Base-by-base conservation (phyloP, 1,139 yeast species). In the Zygosaccharomyces pseudobailii region DNA sequence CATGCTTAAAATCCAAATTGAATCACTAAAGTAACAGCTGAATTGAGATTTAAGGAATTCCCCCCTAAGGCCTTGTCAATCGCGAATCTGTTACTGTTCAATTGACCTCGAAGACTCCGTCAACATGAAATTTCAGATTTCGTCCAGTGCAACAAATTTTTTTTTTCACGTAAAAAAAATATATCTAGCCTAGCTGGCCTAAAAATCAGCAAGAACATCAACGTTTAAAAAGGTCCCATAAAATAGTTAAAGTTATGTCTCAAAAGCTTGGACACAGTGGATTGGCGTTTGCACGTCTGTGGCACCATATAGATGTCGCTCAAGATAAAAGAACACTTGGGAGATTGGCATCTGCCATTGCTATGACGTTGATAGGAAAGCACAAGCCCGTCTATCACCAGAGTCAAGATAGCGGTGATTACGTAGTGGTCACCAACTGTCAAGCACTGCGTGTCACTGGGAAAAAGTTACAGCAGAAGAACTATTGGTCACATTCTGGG, bases 251-350 rank as follows among this genome's bases (percentile, higher is more conserved):
- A 19, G 25, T 10, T 10, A 65, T 66, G 69, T 65, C 69, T 44
- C 67, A 63, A 39, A 65, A 63, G 48, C 48, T 63, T 36, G 69
- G 67, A 19, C 62, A 74, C 68, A 77, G 89, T 5, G 86, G 82
- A 7, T 73, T 84, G 27, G 88, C 95, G 5, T 81, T 87, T 58
- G 85, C 96, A 40, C 77, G 96, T 56, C 77, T 85, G 40, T 92
- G 99, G 99, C 97, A 90, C 65, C 96, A 90, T 64, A 87, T 94
- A 32, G 97, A 92, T 64, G 79, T 88, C 43, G 88, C 96, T 17
- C 77, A 80, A 41, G 98, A 92, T 49, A 70, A 74, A 36, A 79
- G 98, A 62, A 83, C 97, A 0, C 71, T 94, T 43, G 99, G 99
- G 66, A 84, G 98, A 62, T 70, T 94, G 50, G 98, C 99, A 2